Evolutionary conservation across 768 basidiomycete genomes (phyloP), one percentile per base, ranked within the genome.

Genomic region (Amanita phalloides): DNA sequence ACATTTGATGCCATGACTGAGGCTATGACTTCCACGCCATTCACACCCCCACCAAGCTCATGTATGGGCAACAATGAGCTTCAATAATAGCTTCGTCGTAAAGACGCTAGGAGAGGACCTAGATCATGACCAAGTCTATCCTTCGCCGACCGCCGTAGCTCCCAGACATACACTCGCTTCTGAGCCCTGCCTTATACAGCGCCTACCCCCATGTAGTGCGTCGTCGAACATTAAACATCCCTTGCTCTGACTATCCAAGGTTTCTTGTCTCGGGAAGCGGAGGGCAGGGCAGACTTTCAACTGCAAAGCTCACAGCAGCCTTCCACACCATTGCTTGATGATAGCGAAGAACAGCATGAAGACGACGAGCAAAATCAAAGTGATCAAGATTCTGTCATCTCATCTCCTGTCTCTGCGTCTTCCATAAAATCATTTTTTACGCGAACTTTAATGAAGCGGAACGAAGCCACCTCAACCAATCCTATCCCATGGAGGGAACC

Each of bases 251-350:
- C 26, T 38, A 51, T 56, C 64, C 62, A 37, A 85, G 84, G 77
- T 49, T 83, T 87, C 58, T 65, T 91, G 21, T 71, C 78, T 64
- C 79, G 88, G 42, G 89, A 91, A 68, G 89, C 85, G 26, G 70
- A 75, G 38, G 63, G 64, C 39, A 62, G 70, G 45, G 86, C 79
- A 13, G 82, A 83, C 23, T 26, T 20, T 20, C 49, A 45, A 20
- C 33, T 39, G 36, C 33, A 14, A 54, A 55, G 51, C 49, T 48
- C 58, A 56, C 45, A 28, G 32, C 55, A 28, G 37, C 39, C 45
- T 54, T 32, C 39, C 42, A 46, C 48, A 48, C 51, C 54, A n/a
- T 47, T 39, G 33, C 41, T 48, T 9, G 65, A 58, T 14, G 48
- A 49, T 36, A 60, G 59, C 26, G 55, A 54, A 1, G 60, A 55